phyloP scores from a whole-genome alignment of 257 asterid species.

The Solanum sejunctum region DNA sequence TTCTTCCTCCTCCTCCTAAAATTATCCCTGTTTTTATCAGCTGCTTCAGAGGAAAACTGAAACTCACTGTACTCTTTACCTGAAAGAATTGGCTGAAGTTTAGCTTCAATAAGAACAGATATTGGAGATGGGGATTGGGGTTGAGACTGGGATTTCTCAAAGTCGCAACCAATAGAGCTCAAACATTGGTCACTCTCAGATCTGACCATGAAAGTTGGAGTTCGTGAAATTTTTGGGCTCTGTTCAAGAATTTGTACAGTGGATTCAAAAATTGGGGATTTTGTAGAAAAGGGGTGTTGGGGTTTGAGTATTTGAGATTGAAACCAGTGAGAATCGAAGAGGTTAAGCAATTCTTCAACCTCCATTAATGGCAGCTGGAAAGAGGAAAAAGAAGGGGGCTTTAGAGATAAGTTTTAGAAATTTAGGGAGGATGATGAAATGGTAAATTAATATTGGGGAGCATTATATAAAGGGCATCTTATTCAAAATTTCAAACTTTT shows the following conservation, averaged over 20 bases:
- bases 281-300: not conserved
- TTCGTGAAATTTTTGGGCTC: conserved; percentile 14
- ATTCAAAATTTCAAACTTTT: not conserved
- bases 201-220: conserved; percentile 28
- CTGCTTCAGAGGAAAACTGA: not conserved
- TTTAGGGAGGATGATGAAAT: not conserved
- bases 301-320: conserved; percentile 10
- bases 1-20: not conserved
- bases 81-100: conserved; percentile 54
- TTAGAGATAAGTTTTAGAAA: not conserved
- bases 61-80: conserved; percentile 33
- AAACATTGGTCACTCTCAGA: conserved; percentile 42
- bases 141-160: not conserved
- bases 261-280: not conserved
- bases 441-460: not conserved
- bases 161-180: conserved; percentile 16
- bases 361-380: conserved; percentile 10
- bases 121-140: conserved; percentile 24
- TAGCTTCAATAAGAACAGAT: conserved; percentile 34
- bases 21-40: not conserved
- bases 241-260: not conserved
- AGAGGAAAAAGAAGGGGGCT: not conserved
- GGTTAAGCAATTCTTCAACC: conserved; percentile 12
- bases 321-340: conserved; percentile 36
- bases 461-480: not conserved